phyloP scores from a whole-genome alignment of 306 rosid species.

The barrel medic (Medicago truncatula) region DNA sequence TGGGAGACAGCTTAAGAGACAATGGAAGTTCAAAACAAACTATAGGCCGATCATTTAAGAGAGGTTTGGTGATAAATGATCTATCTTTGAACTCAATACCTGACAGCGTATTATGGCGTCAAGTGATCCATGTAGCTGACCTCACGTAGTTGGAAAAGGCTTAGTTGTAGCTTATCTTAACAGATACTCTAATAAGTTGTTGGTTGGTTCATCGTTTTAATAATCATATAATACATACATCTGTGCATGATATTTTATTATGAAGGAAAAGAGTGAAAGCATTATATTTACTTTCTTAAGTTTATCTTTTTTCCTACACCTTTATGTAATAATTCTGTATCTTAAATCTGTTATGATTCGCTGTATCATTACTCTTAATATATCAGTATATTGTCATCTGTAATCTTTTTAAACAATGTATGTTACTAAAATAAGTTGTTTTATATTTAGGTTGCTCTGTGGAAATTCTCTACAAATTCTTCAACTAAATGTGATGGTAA shows the following conservation, averaged over 20 bases:
- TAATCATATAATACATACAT: background rate
- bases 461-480: conserved; percentile 73
- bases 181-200: too few species aligned
- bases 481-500: conserved; percentile 66
- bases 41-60: background rate
- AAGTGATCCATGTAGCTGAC: background rate
- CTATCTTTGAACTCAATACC: background rate
- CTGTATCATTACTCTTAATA: conserved; percentile 11
- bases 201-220: background rate
- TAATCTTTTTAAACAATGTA: conserved; percentile 17
- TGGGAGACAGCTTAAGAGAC: background rate
- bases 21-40: background rate
- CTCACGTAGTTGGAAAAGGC: background rate
- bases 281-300: background rate
- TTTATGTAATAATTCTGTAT: conserved; percentile 33
- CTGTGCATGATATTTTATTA: conserved; percentile 31
- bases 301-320: background rate
- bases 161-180: too few species aligned
- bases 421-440: conserved; percentile 46
- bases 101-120: background rate
- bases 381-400: conserved; percentile 28
- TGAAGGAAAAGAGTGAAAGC: conserved; percentile 18
- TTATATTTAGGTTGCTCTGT: conserved; percentile 78
- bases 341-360: conserved; percentile 22
- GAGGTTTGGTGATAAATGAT: background rate